Evolutionary conservation across 768 basidiomycete genomes (phyloP), one percentile per base, ranked within the genome.

Genomic region (Amanita rimosa): DNA sequence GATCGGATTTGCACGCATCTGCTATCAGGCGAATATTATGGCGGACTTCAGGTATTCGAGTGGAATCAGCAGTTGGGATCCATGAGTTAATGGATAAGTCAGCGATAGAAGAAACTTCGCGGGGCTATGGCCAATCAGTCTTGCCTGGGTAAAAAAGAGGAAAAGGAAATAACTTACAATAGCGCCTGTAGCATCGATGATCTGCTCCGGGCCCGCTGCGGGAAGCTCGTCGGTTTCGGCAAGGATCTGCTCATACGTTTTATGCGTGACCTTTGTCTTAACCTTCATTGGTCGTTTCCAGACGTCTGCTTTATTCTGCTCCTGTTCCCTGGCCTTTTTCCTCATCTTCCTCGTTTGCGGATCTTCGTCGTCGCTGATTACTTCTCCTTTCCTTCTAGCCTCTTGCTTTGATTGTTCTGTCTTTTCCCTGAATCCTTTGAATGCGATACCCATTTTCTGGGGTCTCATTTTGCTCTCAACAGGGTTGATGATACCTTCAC

Each of bases 241-340:
- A 45, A 99, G 62, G 47, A 98, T 89, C 64, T 99, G 80, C 64
- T 99, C 96, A 60, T 97, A 99, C 0, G 93, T 92, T 73, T 95
- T 96, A 69, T 97, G 93, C 60, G 91, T 83, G 29, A 93, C 69
- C 64, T 80, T 90, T 17, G 76, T 81, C 66, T 90, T 96, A 48
- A 80, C 72, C 62, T 85, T 93, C 73, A 79, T 87, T 6, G 86
- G 79, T 52, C 78, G 78, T 67, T 85, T 93, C 94, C 93, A 96
- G 4, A 75, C 75, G 52, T 92, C 84, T 13, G 85, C 75, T 59
- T 79, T 69, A 57, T 83, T 79, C 57, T 79, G 67, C 53, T 71
- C 67, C 26, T 67, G 72, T 56, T 78, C 76, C 49, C 66, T 69
- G 47, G 71, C 72, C 56, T 79, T 78, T 58, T 72, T 79, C 48